phyloP scores from a whole-genome alignment of 2,329 filamentous ascomycete genomes.

The Mycosphaerella sp. region DNA sequence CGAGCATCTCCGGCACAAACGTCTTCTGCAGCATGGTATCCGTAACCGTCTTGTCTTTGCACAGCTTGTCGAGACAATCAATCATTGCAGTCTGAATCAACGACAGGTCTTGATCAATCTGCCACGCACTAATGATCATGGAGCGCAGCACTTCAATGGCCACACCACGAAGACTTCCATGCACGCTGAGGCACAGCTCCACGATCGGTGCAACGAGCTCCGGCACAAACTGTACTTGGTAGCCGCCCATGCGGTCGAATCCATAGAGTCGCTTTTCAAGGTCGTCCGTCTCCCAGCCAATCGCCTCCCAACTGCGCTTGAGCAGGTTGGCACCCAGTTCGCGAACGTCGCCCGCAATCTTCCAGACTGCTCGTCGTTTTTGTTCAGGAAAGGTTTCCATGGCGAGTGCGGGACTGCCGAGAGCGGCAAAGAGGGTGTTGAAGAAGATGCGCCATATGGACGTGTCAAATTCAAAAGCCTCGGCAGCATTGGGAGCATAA shows the following conservation, averaged over 20 bases:
- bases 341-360: constrained; percentile 93
- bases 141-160: constrained; percentile 91
- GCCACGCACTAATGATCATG: constrained; percentile 99
- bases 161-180: constrained; percentile 81
- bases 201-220: constrained; percentile 85
- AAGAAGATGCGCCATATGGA: constrained; percentile 94
- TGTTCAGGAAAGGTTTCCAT: constrained; percentile 96
- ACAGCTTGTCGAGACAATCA: constrained; percentile 81
- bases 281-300: constrained; percentile 84
- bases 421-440: constrained; percentile 76
- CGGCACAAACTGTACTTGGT: constrained; percentile 97
- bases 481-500: constrained; percentile 67
- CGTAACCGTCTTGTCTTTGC: constrained; percentile 71
- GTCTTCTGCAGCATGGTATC: constrained; percentile 88
- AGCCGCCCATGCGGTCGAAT: constrained; percentile 80
- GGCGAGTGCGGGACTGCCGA: constrained; percentile 80
- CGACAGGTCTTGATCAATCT: constrained; percentile 81
- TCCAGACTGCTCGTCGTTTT: constrained; percentile 94
- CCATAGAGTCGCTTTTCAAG: constrained; percentile 76
- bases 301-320: constrained; percentile 82
- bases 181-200: constrained; percentile 88
- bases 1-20: constrained; percentile 79
- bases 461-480: constrained; percentile 65
- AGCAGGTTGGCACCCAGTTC: constrained; percentile 85
- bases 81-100: constrained; percentile 96